Conservation (phyloP, 2,329 filamentous ascomycete genomes). For the Coniochaeta sp. region DNA sequence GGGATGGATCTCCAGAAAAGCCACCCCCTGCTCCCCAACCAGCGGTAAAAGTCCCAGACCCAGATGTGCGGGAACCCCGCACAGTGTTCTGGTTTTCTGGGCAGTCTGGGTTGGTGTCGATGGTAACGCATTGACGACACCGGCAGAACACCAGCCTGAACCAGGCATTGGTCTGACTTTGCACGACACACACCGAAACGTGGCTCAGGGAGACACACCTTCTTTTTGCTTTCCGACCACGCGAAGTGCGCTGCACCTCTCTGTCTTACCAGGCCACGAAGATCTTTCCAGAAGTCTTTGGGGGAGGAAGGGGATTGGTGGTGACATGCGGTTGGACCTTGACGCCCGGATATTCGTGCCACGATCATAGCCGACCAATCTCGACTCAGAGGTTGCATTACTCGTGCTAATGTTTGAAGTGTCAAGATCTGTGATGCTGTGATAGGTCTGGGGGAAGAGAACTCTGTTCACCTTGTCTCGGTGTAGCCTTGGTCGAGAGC, state of each 20-base stretch:
- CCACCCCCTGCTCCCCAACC: background rate
- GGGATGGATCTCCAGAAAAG: background rate
- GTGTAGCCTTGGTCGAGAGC: background rate
- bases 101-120: background rate
- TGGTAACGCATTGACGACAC: background rate
- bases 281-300: background rate
- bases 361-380: no score
- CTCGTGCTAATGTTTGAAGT: no score
- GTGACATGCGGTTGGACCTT: no score
- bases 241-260: no score
- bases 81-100: background rate
- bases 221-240: no score
- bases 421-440: no score
- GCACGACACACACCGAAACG: constrained; percentile 1
- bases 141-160: no score
- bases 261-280: background rate
- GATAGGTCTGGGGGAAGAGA: no score
- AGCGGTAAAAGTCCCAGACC: background rate
- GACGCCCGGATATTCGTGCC: no score
- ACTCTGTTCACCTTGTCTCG: no score
- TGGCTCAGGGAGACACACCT: background rate
- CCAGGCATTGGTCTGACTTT: background rate
- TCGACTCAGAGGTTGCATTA: no score
- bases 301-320: no score
- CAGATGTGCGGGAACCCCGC: background rate